Evolutionary conservation across 345 rosid genomes (phyloP), one percentile per base, ranked within the genome.

Genomic region (Euphorbia lathyris): DNA sequence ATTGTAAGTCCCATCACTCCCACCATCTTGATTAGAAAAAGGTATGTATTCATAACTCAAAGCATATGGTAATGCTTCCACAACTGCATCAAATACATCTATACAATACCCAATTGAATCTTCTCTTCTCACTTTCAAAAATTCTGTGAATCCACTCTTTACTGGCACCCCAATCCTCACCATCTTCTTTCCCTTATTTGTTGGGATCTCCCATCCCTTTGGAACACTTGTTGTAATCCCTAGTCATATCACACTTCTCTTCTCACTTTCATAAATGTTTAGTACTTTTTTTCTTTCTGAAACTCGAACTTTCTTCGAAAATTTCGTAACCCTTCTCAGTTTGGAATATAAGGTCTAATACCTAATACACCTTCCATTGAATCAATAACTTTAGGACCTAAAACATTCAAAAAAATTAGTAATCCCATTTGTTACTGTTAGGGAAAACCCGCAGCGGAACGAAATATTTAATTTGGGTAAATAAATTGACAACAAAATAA

Each of bases 301-400:
- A 80, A 83, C 45, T 65, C n/a, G n/a, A n/a, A n/a, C n/a, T n/a
- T 74, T 26, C 52, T 58, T 50, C 59, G 36, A 65, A 80, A 80
- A 56, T 22, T 32, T 50, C 34, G 58, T 10, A 78, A 45, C 52
- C 65, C 72, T 36, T 7, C 48, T 10, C 81, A 62, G 22, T 1
- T 43, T 7, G 68, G 77, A 69, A 66, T 63, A 30, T 78, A 71
- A 52, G 80, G 68, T 29, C 20, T 69, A 29, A 83, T 66, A 1
- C 86, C 86, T 56, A 79, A 23, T 14, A 76, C 86, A 9, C 86
- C 86, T 48, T 83, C 82, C 76, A 83, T 80, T 4, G 82, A 68
- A 55, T 78, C 76, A 40, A 71, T 22, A 13, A 56, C 70, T 0
- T 36, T 0, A n/a, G 69, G 29, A 25, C n/a, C 68, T 30, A 73